Percentiles rank a stretch among this genome's conserved stretches.
Conservation (phyloP, 2,329 filamentous ascomycete species). For the Xylaria sp. region DNA sequence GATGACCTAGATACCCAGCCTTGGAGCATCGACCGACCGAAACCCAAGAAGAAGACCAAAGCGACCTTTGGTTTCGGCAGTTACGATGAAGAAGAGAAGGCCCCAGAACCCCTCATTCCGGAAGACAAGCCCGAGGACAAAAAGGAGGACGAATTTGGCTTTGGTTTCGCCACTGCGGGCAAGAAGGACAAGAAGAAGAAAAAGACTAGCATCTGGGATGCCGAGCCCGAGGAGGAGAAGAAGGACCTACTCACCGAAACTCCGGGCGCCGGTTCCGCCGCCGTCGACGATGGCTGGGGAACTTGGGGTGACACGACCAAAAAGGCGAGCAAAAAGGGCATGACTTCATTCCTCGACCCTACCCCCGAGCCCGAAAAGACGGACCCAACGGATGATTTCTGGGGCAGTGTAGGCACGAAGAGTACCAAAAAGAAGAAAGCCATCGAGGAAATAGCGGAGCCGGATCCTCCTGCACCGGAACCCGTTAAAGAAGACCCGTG, state of each 20-base stretch:
- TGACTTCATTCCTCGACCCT: conserved; percentile 34
- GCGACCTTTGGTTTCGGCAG: conserved; percentile 60
- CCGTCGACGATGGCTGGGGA: conserved; percentile 48
- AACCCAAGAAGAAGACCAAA: conserved; percentile 65
- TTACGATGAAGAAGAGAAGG: conserved; percentile 53
- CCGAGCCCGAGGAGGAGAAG: conserved; percentile 48
- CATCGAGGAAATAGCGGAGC: conserved; percentile 38
- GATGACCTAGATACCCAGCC: conserved; percentile 59
- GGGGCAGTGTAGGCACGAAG: conserved; percentile 47
- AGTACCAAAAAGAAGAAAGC: conserved; percentile 50
- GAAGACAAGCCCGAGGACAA: conserved; percentile 47
- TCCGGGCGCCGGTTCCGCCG: conserved; percentile 40
- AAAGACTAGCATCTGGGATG: conserved; percentile 53
- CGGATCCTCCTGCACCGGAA: conserved; percentile 29
- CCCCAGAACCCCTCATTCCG: conserved; percentile 41
- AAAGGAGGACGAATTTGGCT: conserved; percentile 47
- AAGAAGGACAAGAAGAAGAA: conserved; percentile 55
- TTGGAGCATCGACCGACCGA: conserved; percentile 60
- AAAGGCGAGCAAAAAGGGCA: conserved; percentile 56
- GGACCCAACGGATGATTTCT: conserved; percentile 48
- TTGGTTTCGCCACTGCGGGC: conserved; percentile 41
- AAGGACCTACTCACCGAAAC: conserved; percentile 45
- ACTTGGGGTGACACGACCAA: conserved; percentile 51
- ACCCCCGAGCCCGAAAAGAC: conserved; percentile 32
- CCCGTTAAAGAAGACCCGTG: conserved; percentile 36